Evolutionary conservation across 148 eudicot species (phyloP).

Genomic region (Pouteria glomerata): DNA sequence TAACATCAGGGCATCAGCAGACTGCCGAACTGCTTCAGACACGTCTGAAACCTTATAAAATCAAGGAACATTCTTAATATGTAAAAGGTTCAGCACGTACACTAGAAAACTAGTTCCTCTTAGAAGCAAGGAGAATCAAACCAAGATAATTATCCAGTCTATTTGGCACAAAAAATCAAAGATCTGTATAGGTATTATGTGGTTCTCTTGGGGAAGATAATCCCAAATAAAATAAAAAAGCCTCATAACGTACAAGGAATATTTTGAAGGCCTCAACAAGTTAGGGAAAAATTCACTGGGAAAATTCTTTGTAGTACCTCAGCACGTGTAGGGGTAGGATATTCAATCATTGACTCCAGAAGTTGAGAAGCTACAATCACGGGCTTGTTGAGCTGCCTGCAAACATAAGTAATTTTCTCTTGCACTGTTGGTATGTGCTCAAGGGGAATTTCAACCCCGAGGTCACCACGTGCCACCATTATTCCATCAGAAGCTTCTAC

Average conservation of each 20-base stretch:
- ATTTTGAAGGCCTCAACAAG: neutral
- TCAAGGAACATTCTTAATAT: neutral
- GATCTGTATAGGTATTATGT: neutral
- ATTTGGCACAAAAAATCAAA: neutral
- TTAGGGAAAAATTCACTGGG: neutral
- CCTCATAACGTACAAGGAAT: neutral
- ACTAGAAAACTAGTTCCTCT: neutral
- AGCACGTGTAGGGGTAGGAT: slow-evolving; percentile 50
- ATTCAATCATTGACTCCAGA: slow-evolving; percentile 49
- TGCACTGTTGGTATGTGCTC: slow-evolving; percentile 48
- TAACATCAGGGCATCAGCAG: slow-evolving; percentile 50
- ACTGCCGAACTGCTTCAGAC: slow-evolving; percentile 47
- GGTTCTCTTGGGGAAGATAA: neutral
- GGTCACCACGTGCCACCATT: slow-evolving; percentile 51
- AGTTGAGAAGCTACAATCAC: slow-evolving; percentile 51
- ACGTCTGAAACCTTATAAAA: slow-evolving; percentile 44
- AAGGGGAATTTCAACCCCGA: slow-evolving; percentile 52
- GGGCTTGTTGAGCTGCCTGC: slow-evolving; percentile 51
- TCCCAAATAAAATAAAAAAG: neutral
- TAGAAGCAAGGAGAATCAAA: neutral
- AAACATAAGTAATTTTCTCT: slow-evolving; percentile 26
- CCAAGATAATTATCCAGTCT: neutral
- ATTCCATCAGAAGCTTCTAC: slow-evolving; percentile 52
- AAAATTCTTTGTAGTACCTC: slow-evolving; percentile 22
- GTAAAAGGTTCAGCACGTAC: neutral